Percentiles rank a stretch among this genome's conserved stretches.
Conservation (phyloP, 2,329 filamentous ascomycete species). For the Botrytis fabae region DNA sequence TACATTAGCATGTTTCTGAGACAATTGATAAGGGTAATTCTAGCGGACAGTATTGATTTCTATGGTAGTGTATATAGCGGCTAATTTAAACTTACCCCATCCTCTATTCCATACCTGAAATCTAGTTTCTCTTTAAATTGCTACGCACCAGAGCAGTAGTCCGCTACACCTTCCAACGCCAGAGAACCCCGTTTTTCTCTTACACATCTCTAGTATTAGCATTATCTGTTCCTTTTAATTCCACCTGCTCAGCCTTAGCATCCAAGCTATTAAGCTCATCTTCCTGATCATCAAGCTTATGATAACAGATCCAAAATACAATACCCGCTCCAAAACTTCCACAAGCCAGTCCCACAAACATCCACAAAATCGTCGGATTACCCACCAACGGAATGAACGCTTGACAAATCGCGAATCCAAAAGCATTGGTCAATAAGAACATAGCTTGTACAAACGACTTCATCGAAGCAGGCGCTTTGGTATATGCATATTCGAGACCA, state of each 20-base stretch:
- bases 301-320: conserved; percentile 31
- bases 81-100: no score
- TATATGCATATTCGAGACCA: conserved; percentile 74
- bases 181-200: neutral
- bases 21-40: neutral
- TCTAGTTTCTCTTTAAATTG: neutral
- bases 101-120: neutral
- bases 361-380: conserved; percentile 48
- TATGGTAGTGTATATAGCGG: neutral
- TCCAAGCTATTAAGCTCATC: conserved; percentile 34
- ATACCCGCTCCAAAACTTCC: conserved; percentile 26
- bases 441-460: conserved; percentile 69
- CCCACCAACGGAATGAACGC: conserved; percentile 46
- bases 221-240: conserved; percentile 22
- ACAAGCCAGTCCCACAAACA: conserved; percentile 36
- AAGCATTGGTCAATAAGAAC: conserved; percentile 65
- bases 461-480: conserved; percentile 78
- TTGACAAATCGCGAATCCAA: conserved; percentile 53
- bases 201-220: neutral
- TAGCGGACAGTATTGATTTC: neutral
- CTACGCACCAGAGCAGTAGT: neutral
- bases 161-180: neutral
- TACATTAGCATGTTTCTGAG: no score
- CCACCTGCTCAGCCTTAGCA: conserved; percentile 30
- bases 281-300: conserved; percentile 30